Conservation (phyloP, 2,329 filamentous ascomycete species). For the Claviceps fusiformis region DNA sequence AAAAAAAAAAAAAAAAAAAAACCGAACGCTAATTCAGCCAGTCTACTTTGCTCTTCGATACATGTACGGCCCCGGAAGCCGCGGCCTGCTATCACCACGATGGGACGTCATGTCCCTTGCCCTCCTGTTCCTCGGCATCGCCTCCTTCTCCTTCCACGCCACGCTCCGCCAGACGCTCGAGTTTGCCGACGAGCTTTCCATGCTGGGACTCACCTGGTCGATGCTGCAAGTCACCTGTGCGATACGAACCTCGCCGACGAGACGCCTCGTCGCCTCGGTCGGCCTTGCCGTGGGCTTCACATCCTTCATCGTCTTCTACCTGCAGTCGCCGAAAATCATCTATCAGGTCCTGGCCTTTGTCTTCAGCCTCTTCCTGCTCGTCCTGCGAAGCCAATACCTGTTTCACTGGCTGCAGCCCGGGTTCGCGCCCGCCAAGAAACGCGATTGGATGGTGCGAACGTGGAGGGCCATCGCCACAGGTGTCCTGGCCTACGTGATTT, state of each 20-base stretch:
- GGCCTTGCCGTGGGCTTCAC: conserved; percentile 27
- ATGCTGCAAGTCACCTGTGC: conserved; percentile 37
- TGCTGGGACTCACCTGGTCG: conserved; percentile 39
- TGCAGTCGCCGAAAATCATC: conserved; percentile 27
- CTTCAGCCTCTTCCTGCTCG: conserved; percentile 19
- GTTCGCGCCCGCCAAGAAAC: conserved; percentile 15
- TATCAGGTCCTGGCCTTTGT: conserved; percentile 28
- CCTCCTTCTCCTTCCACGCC: conserved; percentile 31
- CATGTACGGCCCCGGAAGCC: conserved; percentile 20
- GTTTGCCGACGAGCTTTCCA: conserved; percentile 43
- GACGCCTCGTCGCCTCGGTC: conserved; percentile 19
- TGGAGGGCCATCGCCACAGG: conserved; percentile 21
- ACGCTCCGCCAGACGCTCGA: conserved; percentile 28
- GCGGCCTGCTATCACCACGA: conserved; percentile 17
- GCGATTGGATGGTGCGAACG: conserved; percentile 14
- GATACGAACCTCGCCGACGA: conserved; percentile 25
- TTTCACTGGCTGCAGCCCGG: conserved; percentile 16
- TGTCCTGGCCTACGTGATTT: conserved; percentile 34
- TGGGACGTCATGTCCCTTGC: conserved; percentile 28
- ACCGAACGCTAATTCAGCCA: conserved; percentile 7
- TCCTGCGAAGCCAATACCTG: conserved; percentile 21
- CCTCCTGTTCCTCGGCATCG: conserved; percentile 27
- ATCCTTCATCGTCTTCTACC: conserved; percentile 28
- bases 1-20: neutral
- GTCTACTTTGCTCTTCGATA: conserved; percentile 28